Base-by-base conservation (phyloP, 2,329 filamentous ascomycete species). In the Fusarium sp. region DNA sequence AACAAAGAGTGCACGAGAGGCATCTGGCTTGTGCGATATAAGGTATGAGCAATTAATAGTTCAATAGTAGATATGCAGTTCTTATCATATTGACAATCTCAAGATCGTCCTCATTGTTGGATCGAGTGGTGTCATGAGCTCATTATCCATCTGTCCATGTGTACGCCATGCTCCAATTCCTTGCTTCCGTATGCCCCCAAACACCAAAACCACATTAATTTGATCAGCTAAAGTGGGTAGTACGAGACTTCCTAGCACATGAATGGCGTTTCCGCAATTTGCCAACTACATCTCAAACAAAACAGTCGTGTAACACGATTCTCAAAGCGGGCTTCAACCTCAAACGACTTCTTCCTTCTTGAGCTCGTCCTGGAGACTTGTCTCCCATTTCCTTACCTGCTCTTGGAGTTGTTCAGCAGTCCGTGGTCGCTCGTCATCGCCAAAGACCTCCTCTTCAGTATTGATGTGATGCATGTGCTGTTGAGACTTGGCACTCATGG, bases 401-500 rank as follows among this genome's bases (percentile, higher is more conserved):
- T 69, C 50, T 14, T 58, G 47, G 14, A 57, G 54, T n/a, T 58
- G 53, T 29, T 63, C 56, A 2, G 43, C 49, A 9, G 59, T 66
- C 10, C 23, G 50, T 3, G 70, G 70, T 36, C 61, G 64, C 49
- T 71, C 61, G 21, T 67, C 65, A n/a, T 68, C 56, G n/a, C 60
- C 68, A 46, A 70, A 64, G 10, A 67, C 55, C 29, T 70, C 67
- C 27, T 63, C 62, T 47, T 70, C 65, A 1, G 64, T 65, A 9
- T 58, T 63, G 32, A 67, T 53, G n/a, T 63, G 57, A 48, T 54
- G 56, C 50, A 66, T 51, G 23, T 15, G 38, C 11, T 66, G 43
- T 31, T 61, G 35, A 9, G 55, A 49, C 17, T 42, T 46, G 35
- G 33, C 35, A n/a, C 51, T 67, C 27, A 38, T 64, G 19, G 63